Evolutionary conservation across 345 rosid species (phyloP), one percentile per base, ranked within the genome.

Genomic region (Camelina laxa): DNA sequence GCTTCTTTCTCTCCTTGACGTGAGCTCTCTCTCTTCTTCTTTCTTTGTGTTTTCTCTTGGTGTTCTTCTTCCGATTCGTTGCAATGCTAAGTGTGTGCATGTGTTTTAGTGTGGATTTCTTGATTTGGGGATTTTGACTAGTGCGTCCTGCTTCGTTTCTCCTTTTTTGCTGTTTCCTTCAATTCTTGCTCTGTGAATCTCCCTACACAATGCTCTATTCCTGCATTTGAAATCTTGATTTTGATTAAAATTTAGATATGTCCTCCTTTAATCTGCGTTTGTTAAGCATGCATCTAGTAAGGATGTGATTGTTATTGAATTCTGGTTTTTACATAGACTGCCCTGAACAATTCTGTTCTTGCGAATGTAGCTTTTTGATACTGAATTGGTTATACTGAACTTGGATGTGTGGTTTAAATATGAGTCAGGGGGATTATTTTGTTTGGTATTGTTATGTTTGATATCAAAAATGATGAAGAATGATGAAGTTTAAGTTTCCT

Each of bases 1-100:
- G 50, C 94, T 95, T 70, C 92, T 95, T 75, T 67, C 85, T 73
- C 88, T 92, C 66, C 96, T 95, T 7, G 93, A 95, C 41, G 99
- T 89, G 73, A 85, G 91, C 79, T 69, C 19, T 45, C 49, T 65
- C 31, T 4, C 21, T 68, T 8, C 36, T 33, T 33, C 2, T 60
- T 13, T 58, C 4, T 35, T 0, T 56, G 19, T 58, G 3, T 16
- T 51, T 49, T 15, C 0, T 20, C 4, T 5, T n/a, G 30, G 42
- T 51, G 2, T 16, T 48, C 5, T 39, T 74, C 44, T 38, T 39
- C 12, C 12, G 3, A 3, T 35, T 45, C 6, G 24, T 13, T 45
- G 54, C 72, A 64, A 64, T 77, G 75, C 60, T 47, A 9, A 47
- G 27, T 64, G 16, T 9, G 39, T 77, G 72, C 76, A 65, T 77